These are phyloP conservation scores for Spiromastix sp. DNA, from an alignment of 2,329 filamentous ascomycete species.

Conservation along the genomic window DNA sequence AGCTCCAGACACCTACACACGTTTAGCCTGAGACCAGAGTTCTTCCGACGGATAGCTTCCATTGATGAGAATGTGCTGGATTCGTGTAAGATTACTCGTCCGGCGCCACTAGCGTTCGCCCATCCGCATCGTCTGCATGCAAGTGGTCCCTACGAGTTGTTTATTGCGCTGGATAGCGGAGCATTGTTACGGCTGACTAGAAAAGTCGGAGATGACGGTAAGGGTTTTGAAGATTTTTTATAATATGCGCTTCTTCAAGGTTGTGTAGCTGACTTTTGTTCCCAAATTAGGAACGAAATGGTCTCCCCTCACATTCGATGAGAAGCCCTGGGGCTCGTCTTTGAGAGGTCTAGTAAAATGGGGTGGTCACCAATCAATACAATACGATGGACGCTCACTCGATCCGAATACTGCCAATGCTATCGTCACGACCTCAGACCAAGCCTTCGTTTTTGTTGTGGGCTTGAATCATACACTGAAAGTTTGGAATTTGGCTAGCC, in stretches of 20 bases:
- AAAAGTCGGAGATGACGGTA: constrained; percentile 42
- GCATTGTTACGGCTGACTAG: constrained; percentile 56
- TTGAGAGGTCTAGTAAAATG: constrained; percentile 37
- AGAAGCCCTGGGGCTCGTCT: constrained; percentile 39
- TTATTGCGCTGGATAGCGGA: constrained; percentile 53
- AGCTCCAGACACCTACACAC: constrained; percentile 71
- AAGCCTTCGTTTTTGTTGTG: constrained; percentile 58
- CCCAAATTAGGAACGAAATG: constrained; percentile 28
- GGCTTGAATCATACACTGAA: constrained; percentile 82
- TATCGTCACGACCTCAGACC: constrained; percentile 36
- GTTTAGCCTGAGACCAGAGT: constrained; percentile 69
- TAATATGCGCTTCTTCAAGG: background rate
- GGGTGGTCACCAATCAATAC: constrained; percentile 32
- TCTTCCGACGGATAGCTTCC: constrained; percentile 60
- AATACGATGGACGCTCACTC: constrained; percentile 30
- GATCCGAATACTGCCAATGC: constrained; percentile 35
- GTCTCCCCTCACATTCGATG: constrained; percentile 38
- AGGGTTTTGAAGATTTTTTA: constrained; percentile 6
- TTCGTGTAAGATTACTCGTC: constrained; percentile 63
- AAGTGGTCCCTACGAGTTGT: constrained; percentile 59
- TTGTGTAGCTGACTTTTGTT: constrained; percentile 7
- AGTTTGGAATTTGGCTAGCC: constrained; percentile 79
- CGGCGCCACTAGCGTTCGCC: constrained; percentile 66
- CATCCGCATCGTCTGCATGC: constrained; percentile 72
- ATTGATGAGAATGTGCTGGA: constrained; percentile 66